These are phyloP conservation scores for Penicillium nucicola DNA, from an alignment of 495 filamentous ascomycete genomes.

Conservation along the genomic window DNA sequence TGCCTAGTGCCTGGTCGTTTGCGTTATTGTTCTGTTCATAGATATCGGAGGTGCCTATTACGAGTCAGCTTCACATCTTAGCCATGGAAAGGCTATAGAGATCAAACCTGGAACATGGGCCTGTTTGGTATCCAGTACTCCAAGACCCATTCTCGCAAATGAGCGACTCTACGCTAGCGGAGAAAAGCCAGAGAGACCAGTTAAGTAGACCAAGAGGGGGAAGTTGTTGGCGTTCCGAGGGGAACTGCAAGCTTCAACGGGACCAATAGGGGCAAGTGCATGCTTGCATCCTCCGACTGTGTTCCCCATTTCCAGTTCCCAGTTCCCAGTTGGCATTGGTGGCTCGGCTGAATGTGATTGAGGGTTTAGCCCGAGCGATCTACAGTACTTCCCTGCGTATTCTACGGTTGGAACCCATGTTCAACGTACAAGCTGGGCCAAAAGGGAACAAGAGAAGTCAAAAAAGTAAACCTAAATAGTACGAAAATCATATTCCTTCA, in stretches of 20 bases:
- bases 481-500: too few relatives aligned
- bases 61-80: background rate
- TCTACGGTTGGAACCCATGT: too few relatives aligned
- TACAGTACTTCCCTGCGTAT: too few relatives aligned
- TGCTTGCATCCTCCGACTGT: too few relatives aligned
- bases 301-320: too few relatives aligned
- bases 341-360: too few relatives aligned
- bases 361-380: too few relatives aligned
- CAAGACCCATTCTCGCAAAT: slow-evolving; percentile 68
- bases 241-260: background rate
- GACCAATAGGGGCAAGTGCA: too few relatives aligned
- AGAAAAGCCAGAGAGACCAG: background rate
- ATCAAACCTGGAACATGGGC: slow-evolving; percentile 70
- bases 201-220: background rate
- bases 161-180: background rate
- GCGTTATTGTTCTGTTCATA: slow-evolving; percentile 53
- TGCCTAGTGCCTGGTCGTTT: slow-evolving; percentile 27
- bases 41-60: slow-evolving; percentile 60
- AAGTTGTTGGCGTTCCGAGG: background rate
- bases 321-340: too few relatives aligned
- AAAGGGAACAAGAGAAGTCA: too few relatives aligned
- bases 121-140: slow-evolving; percentile 62
- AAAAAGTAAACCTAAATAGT: too few relatives aligned
- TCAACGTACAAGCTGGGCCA: too few relatives aligned
- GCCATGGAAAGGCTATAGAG: background rate